Evolutionary conservation across 371 early-diverging fungal genomes (phyloP), one percentile per base, ranked within the genome.

Genomic region (Rhizomucor miehei): DNA sequence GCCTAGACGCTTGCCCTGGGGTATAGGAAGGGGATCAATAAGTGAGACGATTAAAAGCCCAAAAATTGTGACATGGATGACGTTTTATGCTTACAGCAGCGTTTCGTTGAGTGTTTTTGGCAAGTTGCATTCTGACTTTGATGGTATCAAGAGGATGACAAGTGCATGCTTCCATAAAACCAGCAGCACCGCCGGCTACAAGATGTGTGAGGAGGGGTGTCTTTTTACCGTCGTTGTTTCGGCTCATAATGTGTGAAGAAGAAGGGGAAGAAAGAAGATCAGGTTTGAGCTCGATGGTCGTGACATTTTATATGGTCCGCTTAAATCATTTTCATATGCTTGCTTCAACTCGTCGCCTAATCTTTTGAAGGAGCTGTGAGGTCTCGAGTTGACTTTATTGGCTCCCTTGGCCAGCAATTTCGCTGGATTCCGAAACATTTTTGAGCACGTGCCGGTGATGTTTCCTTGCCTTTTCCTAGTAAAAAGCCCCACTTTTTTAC

Each of bases 101-200:
- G 25, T 51, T 67, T 61, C 66, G 52, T 23, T 61, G 59, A 24
- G 61, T 71, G 44, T 68, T 82, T 60, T 82, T 82, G 21, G 84
- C 82, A 20, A 92, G 77, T 72, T 92, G 93, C 92, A 92, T 92
- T 73, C 93, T 88, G 57, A 92, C 93, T 82, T 98, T 98, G 77
- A 98, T 94, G 20, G 98, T 98, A 74, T 98, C 98, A 36, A 98
- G 79, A n/a, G 98, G 98, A 65, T 97, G 98, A 69, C 97, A 97
- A 56, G 83, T 81, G 60, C 90, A 79, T 20, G 98, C 92, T 71
- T 98, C 98, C 78, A 89, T 89, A 57, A 92, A 86, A 35, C 97
- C 98, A 3, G 98, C 98, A 10, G 90, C 70, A 53, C 96, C 98
- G 62, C 98, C 98, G 9, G 95, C 92, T 23, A 91, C 65, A 54